Base-by-base conservation (phyloP, 495 filamentous ascomycete species). In the Penicillium argentinense region DNA sequence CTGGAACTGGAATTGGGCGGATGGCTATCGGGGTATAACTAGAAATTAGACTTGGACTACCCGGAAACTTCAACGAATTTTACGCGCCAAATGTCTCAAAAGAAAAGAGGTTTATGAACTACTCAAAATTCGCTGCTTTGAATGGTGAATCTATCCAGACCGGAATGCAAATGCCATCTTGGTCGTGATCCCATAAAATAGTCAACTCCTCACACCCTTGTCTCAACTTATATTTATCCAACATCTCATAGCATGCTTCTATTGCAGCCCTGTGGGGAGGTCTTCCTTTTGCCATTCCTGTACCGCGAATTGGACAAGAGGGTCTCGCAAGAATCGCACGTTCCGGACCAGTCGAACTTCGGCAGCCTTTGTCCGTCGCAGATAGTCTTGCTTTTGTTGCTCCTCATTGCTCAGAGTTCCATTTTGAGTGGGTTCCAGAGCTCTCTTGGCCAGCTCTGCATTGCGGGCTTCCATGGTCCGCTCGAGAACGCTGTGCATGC, bases 401-500 rank as follows among this genome's bases (percentile, higher is more conserved):
- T 85, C 73, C 38, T 71, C 70, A n/a, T 68, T 60, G 13, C 59
- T 61, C 30, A 69, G 24, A 2, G 45, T 47, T 12, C 45, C 49
- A 33, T 60, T 51, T 24, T 45, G 47, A 4, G 54, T 42, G 18
- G 61, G 40, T 18, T 36, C 33, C 3, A 36, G 33, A 7, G 36
- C 21, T n/a, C 43, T 38, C 13, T 42, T 33, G 1, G 47, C 44
- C 41, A 86, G 56, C 49, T 80, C 79, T 22, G 64, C 58, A 60
- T 86, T 77, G 47, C 89, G 84, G 46, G 74, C 76, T 57, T 79
- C 75, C 60, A 84, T 80, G 24, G 93, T 98, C 71, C 82, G 83
- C 52, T 77, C 77, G 28, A 98, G 67, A 25, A 97, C 82, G 52
- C 81, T 75, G 51, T 96, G 89, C 93, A 97, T 97, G 59, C 86